A percentile compares a stretch with the other conserved stretches of the same genome.
These are phyloP conservation scores for Clavispora carvajalis DNA, from an alignment of 805 yeast genomes.

Conservation along the genomic window DNA sequence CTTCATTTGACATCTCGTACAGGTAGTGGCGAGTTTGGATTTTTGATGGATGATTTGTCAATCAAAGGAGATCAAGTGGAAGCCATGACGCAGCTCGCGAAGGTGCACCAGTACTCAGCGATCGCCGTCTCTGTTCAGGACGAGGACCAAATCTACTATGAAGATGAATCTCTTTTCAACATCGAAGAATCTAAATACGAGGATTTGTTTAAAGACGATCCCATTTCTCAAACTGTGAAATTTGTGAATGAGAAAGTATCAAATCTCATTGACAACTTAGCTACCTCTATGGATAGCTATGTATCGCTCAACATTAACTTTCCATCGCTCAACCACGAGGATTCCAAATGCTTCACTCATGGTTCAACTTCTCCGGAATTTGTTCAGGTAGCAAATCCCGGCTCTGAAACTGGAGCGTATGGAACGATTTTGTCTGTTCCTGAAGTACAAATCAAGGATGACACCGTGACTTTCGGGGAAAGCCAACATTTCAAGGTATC, in stretches of 20 bases:
- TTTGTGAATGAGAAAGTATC: conserved; percentile 22
- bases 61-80: conserved; percentile 5
- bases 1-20: conserved; percentile 7
- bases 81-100: conserved; percentile 16
- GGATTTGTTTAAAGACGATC: conserved; percentile 15
- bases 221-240: conserved; percentile 17
- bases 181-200: conserved; percentile 6
- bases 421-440: conserved; percentile 9
- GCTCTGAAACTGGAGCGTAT: neutral
- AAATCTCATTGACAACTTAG: conserved; percentile 16
- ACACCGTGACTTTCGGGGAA: neutral
- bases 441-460: neutral
- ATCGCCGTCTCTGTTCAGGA: conserved; percentile 24
- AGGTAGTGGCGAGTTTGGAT: conserved; percentile 1
- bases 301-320: conserved; percentile 21
- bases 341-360: conserved; percentile 18
- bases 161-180: conserved; percentile 26
- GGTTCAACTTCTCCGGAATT: conserved; percentile 6
- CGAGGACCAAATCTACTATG: conserved; percentile 25
- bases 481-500: conserved; percentile 4
- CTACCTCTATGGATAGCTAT: conserved; percentile 2
- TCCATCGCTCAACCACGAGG: conserved; percentile 23
- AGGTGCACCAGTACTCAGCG: conserved; percentile 15
- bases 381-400: conserved; percentile 3
- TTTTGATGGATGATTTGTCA: conserved; percentile 6